Base-by-base conservation (phyloP, 2,329 filamentous ascomycete genomes). In the Hypoxylon sp. region DNA sequence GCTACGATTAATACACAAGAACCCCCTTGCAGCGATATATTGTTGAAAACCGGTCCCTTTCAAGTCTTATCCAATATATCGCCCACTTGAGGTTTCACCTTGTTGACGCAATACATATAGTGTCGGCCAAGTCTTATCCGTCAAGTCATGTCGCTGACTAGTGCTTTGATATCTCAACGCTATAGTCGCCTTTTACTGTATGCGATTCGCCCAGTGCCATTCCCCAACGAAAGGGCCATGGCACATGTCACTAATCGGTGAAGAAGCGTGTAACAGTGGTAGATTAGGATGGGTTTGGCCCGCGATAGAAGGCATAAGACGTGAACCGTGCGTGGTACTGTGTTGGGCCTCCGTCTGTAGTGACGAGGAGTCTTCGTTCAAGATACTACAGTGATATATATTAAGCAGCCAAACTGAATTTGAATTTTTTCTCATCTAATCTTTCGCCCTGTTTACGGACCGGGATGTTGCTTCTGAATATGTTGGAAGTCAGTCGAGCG, bases 151-250 rank as follows among this genome's bases (percentile, higher is more conserved):
- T 38, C 8, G 8, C n/a, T 28, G 11, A 26, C 4, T 26, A 18
- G 2, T 18, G 28, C 28, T 24, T 38, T 12, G 24, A 6, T 38
- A 46, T 26, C 12, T 20, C 38, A 11, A 6, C 20, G 49, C 32
- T 40, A n/a, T 48, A 36, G 11, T n/a, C 30, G 16, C 22, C 14
- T 30, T 51, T 55, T 59, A 51, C 38, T 51, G n/a, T 63, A 56
- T 22, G 44, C 50, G 24, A 26, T 48, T 40, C 38, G 36, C 20
- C 30, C 45, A 18, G 28, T 22, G 30, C 49, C 32, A 30, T 30
- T n/a, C 18, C 59, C 63, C 59, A 65, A 62, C 58, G 32, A 14
- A 51, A 65, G 16, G n/a, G 22, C 36, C 2, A 33, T 22, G 7
- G 11, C 26, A 53, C 20, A 4, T 16, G 11, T 26, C 22, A 18